Evolutionary conservation across 2,329 filamentous ascomycete genomes (phyloP), one percentile per base, ranked within the genome.

Genomic region (Botryotinia globosa): DNA sequence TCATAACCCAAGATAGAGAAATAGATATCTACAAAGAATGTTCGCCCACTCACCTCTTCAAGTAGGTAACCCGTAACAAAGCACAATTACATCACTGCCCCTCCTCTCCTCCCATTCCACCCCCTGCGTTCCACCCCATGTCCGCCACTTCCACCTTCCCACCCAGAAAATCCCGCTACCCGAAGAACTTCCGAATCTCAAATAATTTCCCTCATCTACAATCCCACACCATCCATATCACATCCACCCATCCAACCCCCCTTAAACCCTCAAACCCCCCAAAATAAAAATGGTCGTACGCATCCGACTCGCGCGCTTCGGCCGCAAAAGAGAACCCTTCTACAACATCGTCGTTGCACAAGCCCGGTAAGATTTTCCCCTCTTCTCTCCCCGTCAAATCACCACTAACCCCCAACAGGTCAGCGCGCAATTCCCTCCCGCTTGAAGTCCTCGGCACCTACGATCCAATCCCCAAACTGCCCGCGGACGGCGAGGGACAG

Each of bases 331-430:
- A 81, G 82, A 89, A n/a, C 95, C 96, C 3, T 92, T 98, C 79
- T 99, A 97, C 87, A 99, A 99, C 85, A 98, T 99, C 76, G 94
- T 98, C 77, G 93, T 99, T 76, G 89, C 94, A 25, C 95, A 98
- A 80, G 94, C 94, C 64, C 91, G 94, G 93, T 97, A 88, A 76
- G 86, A 18, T 65, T 34, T 34, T 25, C 56, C 63, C 16, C 37
- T 39, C 37, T 39, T 12, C 37, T 39, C 39, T 22, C 51, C 39
- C 39, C 8, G 5, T 42, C 39, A 42, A 42, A 42, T 9, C 56
- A 56, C 37, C 42, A 32, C 54, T 37, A 37, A 37, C 20, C 0
- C 7, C 22, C 14, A 1, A 29, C 48, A 97, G 94, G 77, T 93
- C 94, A 59, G 94, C 96, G 54, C 90, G 94, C 78, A 93, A 95